Evolutionary conservation across 495 filamentous ascomycete genomes (phyloP).

Genomic region (Cercophora samala): DNA sequence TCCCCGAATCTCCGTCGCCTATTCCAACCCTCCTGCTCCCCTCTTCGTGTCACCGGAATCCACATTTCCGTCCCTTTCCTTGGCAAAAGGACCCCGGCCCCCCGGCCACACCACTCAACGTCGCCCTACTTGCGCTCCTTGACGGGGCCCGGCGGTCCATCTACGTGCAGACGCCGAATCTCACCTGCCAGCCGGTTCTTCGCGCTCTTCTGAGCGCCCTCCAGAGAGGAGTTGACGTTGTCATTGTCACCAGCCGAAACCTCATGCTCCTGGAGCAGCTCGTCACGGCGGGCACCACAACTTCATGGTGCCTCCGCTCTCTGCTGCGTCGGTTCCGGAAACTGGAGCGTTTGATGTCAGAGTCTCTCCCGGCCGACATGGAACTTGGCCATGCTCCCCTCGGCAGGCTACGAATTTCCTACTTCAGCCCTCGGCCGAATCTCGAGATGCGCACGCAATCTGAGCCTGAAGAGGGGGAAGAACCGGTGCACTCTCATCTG

Average conservation of each 20-base stretch:
- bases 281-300: slow-evolving; percentile 64
- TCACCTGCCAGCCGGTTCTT: slow-evolving; percentile 59
- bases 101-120: slow-evolving; percentile 65
- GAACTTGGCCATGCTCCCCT: slow-evolving; percentile 34
- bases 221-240: slow-evolving; percentile 58
- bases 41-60: slow-evolving; percentile 64
- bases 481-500: slow-evolving; percentile 66
- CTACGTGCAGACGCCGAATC: slow-evolving; percentile 68
- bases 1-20: neutral
- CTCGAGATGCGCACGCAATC: neutral
- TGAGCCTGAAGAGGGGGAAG: slow-evolving; percentile 32
- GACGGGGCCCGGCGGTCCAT: slow-evolving; percentile 50
- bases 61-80: slow-evolving; percentile 46
- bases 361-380: slow-evolving; percentile 5
- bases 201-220: slow-evolving; percentile 52
- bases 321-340: slow-evolving; percentile 47
- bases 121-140: slow-evolving; percentile 55
- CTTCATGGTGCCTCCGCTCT: slow-evolving; percentile 53
- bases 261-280: slow-evolving; percentile 76
- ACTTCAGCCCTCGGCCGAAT: slow-evolving; percentile 38
- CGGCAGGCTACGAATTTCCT: slow-evolving; percentile 47
- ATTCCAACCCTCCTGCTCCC: slow-evolving; percentile 59
- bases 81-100: slow-evolving; percentile 42
- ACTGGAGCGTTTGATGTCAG: slow-evolving; percentile 19
- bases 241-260: slow-evolving; percentile 57